phyloP scores from a whole-genome alignment of 805 yeast genomes.

The Komagataella pastoris region DNA sequence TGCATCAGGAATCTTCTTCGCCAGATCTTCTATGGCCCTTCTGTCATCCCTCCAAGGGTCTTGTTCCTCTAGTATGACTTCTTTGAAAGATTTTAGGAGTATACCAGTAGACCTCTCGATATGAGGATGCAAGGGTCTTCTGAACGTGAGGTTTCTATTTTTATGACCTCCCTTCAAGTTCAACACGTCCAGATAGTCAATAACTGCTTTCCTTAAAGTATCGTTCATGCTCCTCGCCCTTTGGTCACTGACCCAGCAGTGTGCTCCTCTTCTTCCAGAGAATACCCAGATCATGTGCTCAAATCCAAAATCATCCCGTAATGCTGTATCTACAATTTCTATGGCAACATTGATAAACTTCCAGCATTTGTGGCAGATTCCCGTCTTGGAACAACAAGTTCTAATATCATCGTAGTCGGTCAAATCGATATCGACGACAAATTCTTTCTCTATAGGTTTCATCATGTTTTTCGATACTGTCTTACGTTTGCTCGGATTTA shows the following conservation, averaged over 20 bases:
- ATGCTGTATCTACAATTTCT: conserved; percentile 54
- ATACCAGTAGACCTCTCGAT: conserved; percentile 61
- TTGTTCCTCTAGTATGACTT: conserved; percentile 63
- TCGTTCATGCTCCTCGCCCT: conserved; percentile 71
- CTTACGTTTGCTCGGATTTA: conserved; percentile 80
- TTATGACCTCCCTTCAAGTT: conserved; percentile 33
- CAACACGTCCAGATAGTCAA: conserved; percentile 74
- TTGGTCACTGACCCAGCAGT: conserved; percentile 92
- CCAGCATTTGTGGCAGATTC: conserved; percentile 88
- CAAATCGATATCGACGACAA: conserved; percentile 94
- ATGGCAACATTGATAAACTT: conserved; percentile 79
- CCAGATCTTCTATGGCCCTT: conserved; percentile 41
- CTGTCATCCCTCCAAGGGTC: conserved; percentile 67
- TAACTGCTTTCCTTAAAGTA: conserved; percentile 57
- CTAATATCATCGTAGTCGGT: conserved; percentile 92
- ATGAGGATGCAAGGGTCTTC: conserved; percentile 86
- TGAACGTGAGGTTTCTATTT: conserved; percentile 34
- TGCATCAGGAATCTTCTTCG: conserved; percentile 51
- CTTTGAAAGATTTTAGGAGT: conserved; percentile 48
- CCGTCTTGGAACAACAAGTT: conserved; percentile 84
- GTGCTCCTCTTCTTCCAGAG: conserved; percentile 98
- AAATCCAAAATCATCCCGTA: conserved; percentile 84
- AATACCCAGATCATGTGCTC: conserved; percentile 84
- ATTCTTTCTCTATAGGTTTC: conserved; percentile 74
- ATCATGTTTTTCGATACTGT: conserved; percentile 61